phyloP scores from a whole-genome alignment of 805 yeast species.

The Sugiyamaella americana region DNA sequence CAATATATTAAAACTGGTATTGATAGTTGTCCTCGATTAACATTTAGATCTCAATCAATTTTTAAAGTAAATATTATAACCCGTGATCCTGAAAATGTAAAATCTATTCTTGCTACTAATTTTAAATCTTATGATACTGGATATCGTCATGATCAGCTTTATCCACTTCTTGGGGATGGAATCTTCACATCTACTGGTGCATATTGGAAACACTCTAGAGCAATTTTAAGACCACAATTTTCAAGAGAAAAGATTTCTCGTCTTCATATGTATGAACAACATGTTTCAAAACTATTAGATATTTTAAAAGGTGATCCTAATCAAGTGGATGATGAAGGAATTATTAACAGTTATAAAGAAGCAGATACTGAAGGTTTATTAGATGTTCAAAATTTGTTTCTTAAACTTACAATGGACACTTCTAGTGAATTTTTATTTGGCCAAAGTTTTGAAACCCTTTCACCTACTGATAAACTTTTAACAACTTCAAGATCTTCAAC shows the following conservation, averaged over 20 bases:
- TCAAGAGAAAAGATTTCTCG: constrained; percentile 28
- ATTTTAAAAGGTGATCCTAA: constrained; percentile 14
- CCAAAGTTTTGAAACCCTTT: constrained; percentile 25
- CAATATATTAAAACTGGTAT: background rate
- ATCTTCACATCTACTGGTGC: constrained; percentile 32
- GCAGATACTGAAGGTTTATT: constrained; percentile 11
- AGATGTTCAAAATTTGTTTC: constrained; percentile 28
- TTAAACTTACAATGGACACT: constrained; percentile 30
- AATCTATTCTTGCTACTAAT: constrained; percentile 29
- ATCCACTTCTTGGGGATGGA: constrained; percentile 30
- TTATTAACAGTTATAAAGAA: constrained; percentile 1
- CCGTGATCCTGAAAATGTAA: constrained; percentile 31
- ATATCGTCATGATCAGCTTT: constrained; percentile 22
- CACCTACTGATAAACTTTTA: constrained; percentile 17
- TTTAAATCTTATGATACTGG: constrained; percentile 30
- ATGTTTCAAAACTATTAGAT: constrained; percentile 26
- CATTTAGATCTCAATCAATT: constrained; percentile 5
- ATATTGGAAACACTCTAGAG: constrained; percentile 33
- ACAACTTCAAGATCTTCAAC: background rate
- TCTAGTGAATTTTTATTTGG: constrained; percentile 34
- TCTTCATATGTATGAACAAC: constrained; percentile 23
- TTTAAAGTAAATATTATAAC: constrained; percentile 5
- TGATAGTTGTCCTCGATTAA: background rate
- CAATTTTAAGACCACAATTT: constrained; percentile 34
- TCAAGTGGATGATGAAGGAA: background rate